These are phyloP conservation scores for Oryza coarctata DNA, from an alignment of 176 grass and related monocot genomes.

Conservation along the genomic window DNA sequence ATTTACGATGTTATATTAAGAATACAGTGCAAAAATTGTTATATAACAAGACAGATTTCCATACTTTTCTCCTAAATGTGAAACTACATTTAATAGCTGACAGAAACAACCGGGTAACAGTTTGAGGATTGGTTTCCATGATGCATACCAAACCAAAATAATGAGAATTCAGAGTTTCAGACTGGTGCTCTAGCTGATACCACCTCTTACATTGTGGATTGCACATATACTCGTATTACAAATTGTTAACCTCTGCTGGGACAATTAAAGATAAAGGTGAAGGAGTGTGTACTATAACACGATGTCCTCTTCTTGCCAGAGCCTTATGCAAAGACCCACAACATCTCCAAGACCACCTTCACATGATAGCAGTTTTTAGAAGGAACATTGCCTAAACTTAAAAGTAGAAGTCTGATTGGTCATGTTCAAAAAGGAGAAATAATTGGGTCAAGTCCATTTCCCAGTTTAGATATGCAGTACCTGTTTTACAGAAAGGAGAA, in stretches of 20 bases:
- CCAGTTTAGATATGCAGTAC: conserved; percentile 22
- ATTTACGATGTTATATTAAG: not conserved
- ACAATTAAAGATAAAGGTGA: not conserved
- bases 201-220: not conserved
- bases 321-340: conserved; percentile 87
- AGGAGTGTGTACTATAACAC: conserved; percentile 65
- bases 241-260: not conserved
- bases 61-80: not conserved
- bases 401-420: not conserved
- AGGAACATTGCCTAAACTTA: conserved; percentile 19
- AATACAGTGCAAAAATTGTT: conserved; percentile 2
- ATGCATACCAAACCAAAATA: not conserved
- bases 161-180: conserved; percentile 3
- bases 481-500: conserved; percentile 91
- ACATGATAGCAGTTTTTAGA: conserved; percentile 4
- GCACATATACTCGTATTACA: not conserved
- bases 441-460: not conserved
- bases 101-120: not conserved
- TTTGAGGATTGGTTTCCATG: not conserved
- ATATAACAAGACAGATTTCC: not conserved
- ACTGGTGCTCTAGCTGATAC: not conserved
- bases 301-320: conserved; percentile 94
- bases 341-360: conserved; percentile 97
- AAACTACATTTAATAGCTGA: not conserved
- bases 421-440: not conserved